These are phyloP conservation scores for Arabis hirsuta DNA, from an alignment of 345 rosid species.

Conservation along the genomic window DNA sequence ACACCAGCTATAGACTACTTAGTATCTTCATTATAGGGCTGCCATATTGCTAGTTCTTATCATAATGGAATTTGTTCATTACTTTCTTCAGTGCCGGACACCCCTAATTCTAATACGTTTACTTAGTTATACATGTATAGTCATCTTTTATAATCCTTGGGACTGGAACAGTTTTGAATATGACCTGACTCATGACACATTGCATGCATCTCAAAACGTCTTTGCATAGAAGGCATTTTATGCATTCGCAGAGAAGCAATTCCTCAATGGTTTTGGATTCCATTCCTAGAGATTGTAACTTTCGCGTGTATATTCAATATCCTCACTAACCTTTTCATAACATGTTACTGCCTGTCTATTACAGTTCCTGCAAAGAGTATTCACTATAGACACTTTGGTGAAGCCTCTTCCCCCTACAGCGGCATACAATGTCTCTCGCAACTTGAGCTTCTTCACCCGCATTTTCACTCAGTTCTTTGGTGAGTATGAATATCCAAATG, in stretches of 20 bases:
- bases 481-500: conserved; percentile 43
- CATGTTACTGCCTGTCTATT: conserved; percentile 1
- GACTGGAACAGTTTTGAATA: background rate
- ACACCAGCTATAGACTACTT: background rate
- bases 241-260: background rate
- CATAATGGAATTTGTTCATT: background rate
- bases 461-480: conserved; percentile 99
- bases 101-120: background rate
- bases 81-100: background rate
- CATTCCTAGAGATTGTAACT: background rate
- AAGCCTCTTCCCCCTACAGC: conserved; percentile 95
- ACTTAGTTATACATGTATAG: background rate
- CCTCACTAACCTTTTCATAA: background rate
- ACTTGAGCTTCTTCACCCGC: conserved; percentile 92
- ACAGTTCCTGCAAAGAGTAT: conserved; percentile 90
- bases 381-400: conserved; percentile 88
- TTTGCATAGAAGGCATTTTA: background rate
- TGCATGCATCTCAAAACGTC: background rate
- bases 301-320: background rate
- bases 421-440: conserved; percentile 89
- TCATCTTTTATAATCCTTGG: background rate
- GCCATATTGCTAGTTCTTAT: background rate
- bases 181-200: background rate
- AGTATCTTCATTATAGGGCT: background rate
- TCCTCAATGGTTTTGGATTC: background rate